A percentile compares a stretch with the other conserved stretches of the same genome.
phyloP scores from a whole-genome alignment of 352 stramenopile genomes.

The Phytophthora colocasiae region DNA sequence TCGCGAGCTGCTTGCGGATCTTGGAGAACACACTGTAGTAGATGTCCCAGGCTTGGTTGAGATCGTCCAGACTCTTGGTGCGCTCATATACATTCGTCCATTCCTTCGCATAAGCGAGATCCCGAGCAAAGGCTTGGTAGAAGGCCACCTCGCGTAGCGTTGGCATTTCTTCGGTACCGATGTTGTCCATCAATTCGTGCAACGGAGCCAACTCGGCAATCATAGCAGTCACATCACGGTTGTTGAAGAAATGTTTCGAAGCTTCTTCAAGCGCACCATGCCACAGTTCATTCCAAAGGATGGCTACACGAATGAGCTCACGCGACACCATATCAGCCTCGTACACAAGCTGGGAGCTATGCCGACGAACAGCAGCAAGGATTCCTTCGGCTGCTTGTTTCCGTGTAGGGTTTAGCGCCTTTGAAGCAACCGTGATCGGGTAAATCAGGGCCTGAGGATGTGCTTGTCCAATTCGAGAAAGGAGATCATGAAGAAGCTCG shows the following conservation, averaged over 20 bases:
- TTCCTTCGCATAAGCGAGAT: slow-evolving; percentile 89
- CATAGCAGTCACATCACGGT: slow-evolving; percentile 97
- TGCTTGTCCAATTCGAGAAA: slow-evolving; percentile 94
- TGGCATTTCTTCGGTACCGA: slow-evolving; percentile 66
- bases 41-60: slow-evolving; percentile 97
- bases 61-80: slow-evolving; percentile 80
- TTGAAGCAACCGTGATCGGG: slow-evolving; percentile 97
- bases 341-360: slow-evolving; percentile 96
- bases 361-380: slow-evolving; percentile 94
- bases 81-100: slow-evolving; percentile 85
- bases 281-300: slow-evolving; percentile 99
- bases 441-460: slow-evolving; percentile 99
- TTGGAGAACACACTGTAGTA: slow-evolving; percentile 99
- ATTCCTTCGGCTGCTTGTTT: slow-evolving; percentile 95
- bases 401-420: slow-evolving; percentile 93
- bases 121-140: slow-evolving; percentile 93
- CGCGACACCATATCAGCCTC: slow-evolving; percentile 96
- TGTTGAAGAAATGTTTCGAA: slow-evolving; percentile 97
- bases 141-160: slow-evolving; percentile 89
- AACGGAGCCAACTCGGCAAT: slow-evolving; percentile 95
- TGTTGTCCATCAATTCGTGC: slow-evolving; percentile 91
- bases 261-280: slow-evolving; percentile 98
- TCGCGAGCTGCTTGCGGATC: slow-evolving; percentile 93
- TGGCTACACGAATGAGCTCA: slow-evolving; percentile 99
- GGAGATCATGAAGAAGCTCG: slow-evolving; percentile 78